Conservation (phyloP, 208 protist species). For the Trypanosoma mega region DNA sequence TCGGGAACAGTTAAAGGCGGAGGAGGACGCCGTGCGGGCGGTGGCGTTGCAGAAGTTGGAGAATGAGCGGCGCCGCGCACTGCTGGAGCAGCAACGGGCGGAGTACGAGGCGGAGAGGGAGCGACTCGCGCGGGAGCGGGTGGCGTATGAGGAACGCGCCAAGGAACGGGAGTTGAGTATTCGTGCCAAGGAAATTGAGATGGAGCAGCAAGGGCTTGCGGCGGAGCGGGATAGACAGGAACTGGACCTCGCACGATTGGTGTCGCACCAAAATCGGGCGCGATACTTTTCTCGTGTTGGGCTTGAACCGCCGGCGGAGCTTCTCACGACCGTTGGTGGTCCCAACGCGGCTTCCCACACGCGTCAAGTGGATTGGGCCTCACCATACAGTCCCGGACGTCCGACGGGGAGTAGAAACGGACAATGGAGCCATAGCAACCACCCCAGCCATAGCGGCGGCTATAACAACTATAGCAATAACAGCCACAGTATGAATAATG, state of each 20-base stretch:
- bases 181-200: conserved; percentile 48
- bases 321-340: too few species aligned
- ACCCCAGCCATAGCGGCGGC: too few species aligned
- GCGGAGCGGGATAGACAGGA: conserved; percentile 43
- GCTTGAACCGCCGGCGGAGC: conserved; percentile 17
- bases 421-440: too few species aligned
- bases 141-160: conserved; percentile 35
- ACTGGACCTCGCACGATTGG: conserved; percentile 34
- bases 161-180: conserved; percentile 52
- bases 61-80: conserved; percentile 55
- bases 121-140: conserved; percentile 43
- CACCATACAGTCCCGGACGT: too few species aligned
- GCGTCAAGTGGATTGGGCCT: not conserved
- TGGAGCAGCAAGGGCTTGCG: conserved; percentile 47
- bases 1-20: conserved; percentile 44
- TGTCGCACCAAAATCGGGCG: conserved; percentile 40
- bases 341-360: too few species aligned
- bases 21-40: conserved; percentile 48
- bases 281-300: conserved; percentile 45
- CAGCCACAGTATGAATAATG: too few species aligned
- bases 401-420: too few species aligned
- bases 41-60: conserved; percentile 55
- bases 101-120: conserved; percentile 45
- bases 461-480: too few species aligned
- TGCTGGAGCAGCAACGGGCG: conserved; percentile 42